Evolutionary conservation across 1,284 basidiomycete genomes (phyloP).

Genomic region (Moesziomyces sp.): DNA sequence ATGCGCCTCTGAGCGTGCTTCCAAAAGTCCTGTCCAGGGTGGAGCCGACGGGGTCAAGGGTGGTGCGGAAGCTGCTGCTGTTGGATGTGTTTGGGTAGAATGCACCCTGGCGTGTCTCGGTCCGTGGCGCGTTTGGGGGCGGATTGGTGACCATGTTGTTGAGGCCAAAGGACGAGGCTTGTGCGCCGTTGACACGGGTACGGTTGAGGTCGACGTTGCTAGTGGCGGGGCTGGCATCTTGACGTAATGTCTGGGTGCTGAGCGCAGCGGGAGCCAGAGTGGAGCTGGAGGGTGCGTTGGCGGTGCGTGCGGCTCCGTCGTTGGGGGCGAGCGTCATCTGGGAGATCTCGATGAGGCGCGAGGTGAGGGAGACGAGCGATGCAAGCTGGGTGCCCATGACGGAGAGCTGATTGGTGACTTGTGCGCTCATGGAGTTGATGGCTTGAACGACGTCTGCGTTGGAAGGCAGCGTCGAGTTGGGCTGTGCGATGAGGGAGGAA

Average conservation of each 20-base stretch:
- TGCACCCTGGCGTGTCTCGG: constrained; percentile 26
- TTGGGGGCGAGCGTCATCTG: constrained; percentile 26
- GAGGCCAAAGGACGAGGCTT: constrained; percentile 16
- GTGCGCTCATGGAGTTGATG: constrained; percentile 41
- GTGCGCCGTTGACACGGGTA: constrained; percentile 27
- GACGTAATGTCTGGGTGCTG: constrained; percentile 4
- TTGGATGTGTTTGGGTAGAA: constrained; percentile 22
- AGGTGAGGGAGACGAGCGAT: constrained; percentile 42
- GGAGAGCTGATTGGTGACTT: constrained; percentile 42
- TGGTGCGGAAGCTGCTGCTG: constrained; percentile 25
- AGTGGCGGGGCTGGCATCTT: constrained; percentile 32
- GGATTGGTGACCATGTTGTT: constrained; percentile 8
- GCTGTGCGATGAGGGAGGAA: constrained; percentile 13
- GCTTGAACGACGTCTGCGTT: constrained; percentile 44
- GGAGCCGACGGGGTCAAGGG: constrained; percentile 18
- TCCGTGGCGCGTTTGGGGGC: constrained; percentile 14
- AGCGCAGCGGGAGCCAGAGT: neutral
- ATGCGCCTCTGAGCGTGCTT: constrained; percentile 33
- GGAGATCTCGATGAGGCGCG: constrained; percentile 45
- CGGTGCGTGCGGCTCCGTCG: constrained; percentile 11
- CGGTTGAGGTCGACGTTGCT: constrained; percentile 27
- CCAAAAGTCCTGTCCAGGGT: constrained; percentile 43
- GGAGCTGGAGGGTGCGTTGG: constrained; percentile 5
- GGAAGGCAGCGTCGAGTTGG: constrained; percentile 10
- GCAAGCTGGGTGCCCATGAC: constrained; percentile 44